Evolutionary conservation across 495 filamentous ascomycete genomes (phyloP), one percentile per base, ranked within the genome.

Genomic region (Penicillium alfredii): DNA sequence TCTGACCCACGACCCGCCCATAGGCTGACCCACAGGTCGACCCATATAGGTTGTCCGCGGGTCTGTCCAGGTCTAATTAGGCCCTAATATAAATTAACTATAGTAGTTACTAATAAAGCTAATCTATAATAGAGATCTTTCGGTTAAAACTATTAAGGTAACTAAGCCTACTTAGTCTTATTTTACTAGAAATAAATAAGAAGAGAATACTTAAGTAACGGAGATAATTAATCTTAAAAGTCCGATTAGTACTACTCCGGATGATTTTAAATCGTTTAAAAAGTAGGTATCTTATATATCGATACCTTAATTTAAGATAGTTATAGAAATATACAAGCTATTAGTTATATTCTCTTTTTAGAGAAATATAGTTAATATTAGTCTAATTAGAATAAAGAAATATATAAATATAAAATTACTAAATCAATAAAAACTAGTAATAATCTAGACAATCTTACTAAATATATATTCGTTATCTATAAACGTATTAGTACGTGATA

Each of bases 331-430:
- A 41, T 44, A 46, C 38, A 30, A 22, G 42, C 34, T 28, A 31
- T 40, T 23, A 39, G n/a, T 29, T 30, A 30, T 32, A 40, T 46
- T 28, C 29, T 32, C 31, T 16, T 22, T 35, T 36, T 38, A 8
- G 38, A 12, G 24, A 36, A 29, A 42, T 32, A 14, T n/a, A n/a
- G 39, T 38, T 50, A 36, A 49, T 33, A 22, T n/a, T 14, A 27
- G 19, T 47, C 13, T 47, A 55, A 47, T n/a, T 51, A 34, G 51
- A 43, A 55, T 40, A 55, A 52, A 52, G 44, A 47, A 20, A 30
- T 40, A 22, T 47, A 37, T 30, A 55, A 44, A 55, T 55, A 55
- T 40, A 55, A 45, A 35, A 45, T 40, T 8, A 31, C 26, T 12
- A 39, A 51, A 25, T 24, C 38, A 20, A 24, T 22, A 9, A 35